A percentile compares a stretch with the other conserved stretches of the same genome.
These are phyloP conservation scores for Candida adriatica DNA, from an alignment of 805 yeast genomes.

Conservation along the genomic window DNA sequence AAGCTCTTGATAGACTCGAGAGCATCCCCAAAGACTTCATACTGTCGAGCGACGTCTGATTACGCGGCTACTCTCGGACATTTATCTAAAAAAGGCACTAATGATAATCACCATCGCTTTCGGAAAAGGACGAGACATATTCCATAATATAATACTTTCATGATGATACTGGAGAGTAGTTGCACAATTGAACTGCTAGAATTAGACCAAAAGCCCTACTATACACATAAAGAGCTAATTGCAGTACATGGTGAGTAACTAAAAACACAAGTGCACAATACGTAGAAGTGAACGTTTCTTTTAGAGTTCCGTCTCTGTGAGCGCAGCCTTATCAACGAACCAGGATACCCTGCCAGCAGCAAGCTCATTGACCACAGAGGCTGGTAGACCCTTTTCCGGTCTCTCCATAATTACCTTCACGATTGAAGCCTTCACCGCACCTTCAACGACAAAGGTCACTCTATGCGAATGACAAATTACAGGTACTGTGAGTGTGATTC, in stretches of 20 bases:
- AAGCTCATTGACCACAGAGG: conserved; percentile 86
- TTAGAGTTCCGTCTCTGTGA: conserved; percentile 42
- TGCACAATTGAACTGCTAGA: no score
- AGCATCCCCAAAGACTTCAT: not conserved
- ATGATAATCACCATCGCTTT: no score
- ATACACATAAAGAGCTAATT: no score
- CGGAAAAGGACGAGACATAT: no score
- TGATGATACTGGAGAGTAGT: no score
- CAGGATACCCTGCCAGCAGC: conserved; percentile 97
- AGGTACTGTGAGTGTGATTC: conserved; percentile 89
- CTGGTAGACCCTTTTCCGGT: conserved; percentile 94
- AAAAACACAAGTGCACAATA: no score
- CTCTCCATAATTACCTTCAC: conserved; percentile 90
- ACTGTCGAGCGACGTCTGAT: not conserved
- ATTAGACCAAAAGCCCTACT: no score
- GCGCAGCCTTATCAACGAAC: conserved; percentile 95
- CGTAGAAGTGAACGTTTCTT: no score
- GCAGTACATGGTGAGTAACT: no score
- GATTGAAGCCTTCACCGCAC: conserved; percentile 90
- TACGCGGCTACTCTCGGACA: no score
- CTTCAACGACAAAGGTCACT: conserved; percentile 94
- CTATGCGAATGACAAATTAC: conserved; percentile 91
- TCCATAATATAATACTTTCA: no score
- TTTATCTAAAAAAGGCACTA: no score
- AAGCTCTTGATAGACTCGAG: conserved; percentile 9